A percentile compares a stretch with the other conserved stretches of the same genome.
Conservation (phyloP, 2,329 filamentous ascomycete species). For the Fusarium decemcellulare region DNA sequence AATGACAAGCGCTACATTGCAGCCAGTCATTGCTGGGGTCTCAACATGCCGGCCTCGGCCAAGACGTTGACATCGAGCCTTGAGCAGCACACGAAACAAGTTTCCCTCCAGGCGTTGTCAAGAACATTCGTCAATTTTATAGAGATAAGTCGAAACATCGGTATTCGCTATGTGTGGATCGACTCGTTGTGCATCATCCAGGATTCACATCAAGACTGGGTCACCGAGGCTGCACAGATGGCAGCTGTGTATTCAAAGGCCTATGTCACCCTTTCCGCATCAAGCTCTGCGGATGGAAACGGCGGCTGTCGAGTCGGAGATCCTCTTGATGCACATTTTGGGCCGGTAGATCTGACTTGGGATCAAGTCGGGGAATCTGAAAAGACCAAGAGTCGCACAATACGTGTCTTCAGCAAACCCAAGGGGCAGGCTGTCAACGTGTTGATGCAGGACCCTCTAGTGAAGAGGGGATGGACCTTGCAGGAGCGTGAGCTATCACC, state of each 20-base stretch:
- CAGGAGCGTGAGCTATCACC: not conserved
- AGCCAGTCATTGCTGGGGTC: constrained; percentile 20
- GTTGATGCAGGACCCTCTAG: not conserved
- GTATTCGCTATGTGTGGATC: constrained; percentile 18
- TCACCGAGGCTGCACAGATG: constrained; percentile 14
- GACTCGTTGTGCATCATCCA: constrained; percentile 23
- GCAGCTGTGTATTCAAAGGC: constrained; percentile 23
- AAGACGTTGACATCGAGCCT: constrained; percentile 9
- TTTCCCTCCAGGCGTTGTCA: constrained; percentile 6
- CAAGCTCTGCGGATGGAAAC: constrained; percentile 5
- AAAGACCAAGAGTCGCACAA: not conserved
- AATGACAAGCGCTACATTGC: not conserved
- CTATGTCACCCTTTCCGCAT: constrained; percentile 14
- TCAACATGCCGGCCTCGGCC: constrained; percentile 10
- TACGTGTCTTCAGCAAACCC: not conserved
- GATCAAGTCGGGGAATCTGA: not conserved
- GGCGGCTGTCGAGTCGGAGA: constrained; percentile 2
- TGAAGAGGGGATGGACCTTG: not conserved
- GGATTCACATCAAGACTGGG: constrained; percentile 19
- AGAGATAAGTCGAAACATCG: constrained; percentile 1
- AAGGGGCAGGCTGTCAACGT: not conserved
- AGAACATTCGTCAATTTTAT: constrained; percentile 12
- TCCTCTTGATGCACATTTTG: not conserved
- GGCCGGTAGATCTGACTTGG: not conserved
- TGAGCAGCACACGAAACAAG: not conserved